These are phyloP conservation scores for Daldinia bambusicola DNA, from an alignment of 495 filamentous ascomycete genomes.

Conservation along the genomic window DNA sequence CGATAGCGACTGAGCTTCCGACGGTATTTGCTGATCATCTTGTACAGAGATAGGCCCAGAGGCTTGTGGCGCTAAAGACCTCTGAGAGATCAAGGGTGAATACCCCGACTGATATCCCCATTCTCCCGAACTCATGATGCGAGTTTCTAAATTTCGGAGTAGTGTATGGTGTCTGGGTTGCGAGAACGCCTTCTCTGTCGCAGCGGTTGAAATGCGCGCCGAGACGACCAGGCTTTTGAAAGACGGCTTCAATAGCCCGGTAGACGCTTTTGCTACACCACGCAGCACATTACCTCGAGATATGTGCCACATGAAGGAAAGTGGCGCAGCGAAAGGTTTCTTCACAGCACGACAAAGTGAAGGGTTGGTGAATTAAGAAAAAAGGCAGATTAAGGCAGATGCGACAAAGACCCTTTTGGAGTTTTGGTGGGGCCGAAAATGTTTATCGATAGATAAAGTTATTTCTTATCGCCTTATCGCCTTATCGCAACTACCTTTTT, in stretches of 20 bases:
- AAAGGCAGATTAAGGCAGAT: not conserved
- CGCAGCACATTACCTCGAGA: conserved; percentile 1
- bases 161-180: not conserved
- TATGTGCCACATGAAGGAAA: conserved; percentile 11
- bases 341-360: not conserved
- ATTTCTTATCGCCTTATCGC: not conserved
- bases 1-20: not conserved
- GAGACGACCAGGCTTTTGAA: not conserved
- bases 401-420: not conserved
- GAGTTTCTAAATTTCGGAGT: not conserved
- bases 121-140: conserved; percentile 6
- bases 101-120: conserved; percentile 7
- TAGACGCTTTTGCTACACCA: not conserved
- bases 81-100: not conserved
- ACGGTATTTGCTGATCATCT: not conserved
- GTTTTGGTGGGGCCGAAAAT: conserved; percentile 6
- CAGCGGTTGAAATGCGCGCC: not conserved
- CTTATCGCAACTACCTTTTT: conserved; percentile 13
- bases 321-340: not conserved
- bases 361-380: not conserved
- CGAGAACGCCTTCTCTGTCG: not conserved
- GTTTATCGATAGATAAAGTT: conserved; percentile 23
- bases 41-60: not conserved
- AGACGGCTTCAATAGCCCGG: not conserved
- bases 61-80: not conserved